These are phyloP conservation scores for Boletus rubroflammeus DNA, from an alignment of 768 basidiomycete species.

Conservation along the genomic window DNA sequence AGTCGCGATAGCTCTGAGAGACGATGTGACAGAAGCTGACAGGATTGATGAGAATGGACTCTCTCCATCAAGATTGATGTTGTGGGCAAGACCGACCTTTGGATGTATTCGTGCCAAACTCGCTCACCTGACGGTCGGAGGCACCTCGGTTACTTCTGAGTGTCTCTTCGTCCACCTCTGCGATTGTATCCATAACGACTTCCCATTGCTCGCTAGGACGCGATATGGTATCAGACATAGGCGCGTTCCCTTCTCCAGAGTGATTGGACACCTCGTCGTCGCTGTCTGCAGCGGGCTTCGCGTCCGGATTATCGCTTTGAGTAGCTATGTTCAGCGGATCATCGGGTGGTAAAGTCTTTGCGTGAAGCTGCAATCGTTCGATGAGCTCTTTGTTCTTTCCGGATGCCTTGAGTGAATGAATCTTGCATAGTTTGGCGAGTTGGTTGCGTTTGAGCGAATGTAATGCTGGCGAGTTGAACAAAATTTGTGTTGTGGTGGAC, in stretches of 20 bases:
- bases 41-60: constrained; percentile 3
- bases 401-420: constrained; percentile 71
- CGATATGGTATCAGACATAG: constrained; percentile 29
- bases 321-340: constrained; percentile 53
- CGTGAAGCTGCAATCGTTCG: constrained; percentile 63
- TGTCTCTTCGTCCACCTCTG: constrained; percentile 56
- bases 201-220: constrained; percentile 83
- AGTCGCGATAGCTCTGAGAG: constrained; percentile 71
- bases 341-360: constrained; percentile 56
- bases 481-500: constrained; percentile 73
- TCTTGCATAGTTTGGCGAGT: constrained; percentile 81
- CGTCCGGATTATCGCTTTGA: constrained; percentile 43
- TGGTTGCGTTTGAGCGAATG: constrained; percentile 83
- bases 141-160: constrained; percentile 42
- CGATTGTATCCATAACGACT: constrained; percentile 79
- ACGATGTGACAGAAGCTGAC: constrained; percentile 63
- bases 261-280: constrained; percentile 31
- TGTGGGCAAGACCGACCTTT: constrained; percentile 44
- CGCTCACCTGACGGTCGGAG: constrained; percentile 42
- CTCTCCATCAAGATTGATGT: background rate
- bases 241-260: constrained; percentile 11
- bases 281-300: constrained; percentile 29
- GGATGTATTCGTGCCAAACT: constrained; percentile 71
- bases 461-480: constrained; percentile 82
- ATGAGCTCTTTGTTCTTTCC: constrained; percentile 80